Conservation (phyloP, 257 asterid genomes). For the Fraxinus anomala region DNA sequence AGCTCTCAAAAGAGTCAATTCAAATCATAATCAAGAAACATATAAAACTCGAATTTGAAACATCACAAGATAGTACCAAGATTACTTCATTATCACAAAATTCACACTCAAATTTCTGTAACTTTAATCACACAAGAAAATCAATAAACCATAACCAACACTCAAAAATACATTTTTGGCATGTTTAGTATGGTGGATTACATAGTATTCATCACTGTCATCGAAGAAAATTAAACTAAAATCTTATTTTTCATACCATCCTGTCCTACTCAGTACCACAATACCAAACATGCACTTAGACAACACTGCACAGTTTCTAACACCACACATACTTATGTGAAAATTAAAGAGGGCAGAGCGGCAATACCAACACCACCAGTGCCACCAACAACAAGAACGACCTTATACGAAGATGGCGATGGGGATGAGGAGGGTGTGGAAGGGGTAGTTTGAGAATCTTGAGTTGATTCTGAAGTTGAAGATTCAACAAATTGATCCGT, state of each 20-base stretch:
- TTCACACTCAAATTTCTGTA: neutral
- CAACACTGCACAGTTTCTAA: too few relatives aligned
- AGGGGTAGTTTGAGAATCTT: constrained; percentile 28
- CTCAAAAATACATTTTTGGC: neutral
- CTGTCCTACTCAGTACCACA: too few relatives aligned
- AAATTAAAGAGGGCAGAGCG: neutral
- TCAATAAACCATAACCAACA: neutral
- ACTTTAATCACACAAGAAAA: neutral
- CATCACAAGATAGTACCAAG: neutral
- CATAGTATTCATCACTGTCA: neutral
- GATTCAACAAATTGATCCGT: constrained; percentile 36
- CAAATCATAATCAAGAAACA: neutral
- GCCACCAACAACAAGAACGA: constrained; percentile 91
- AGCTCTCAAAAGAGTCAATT: neutral
- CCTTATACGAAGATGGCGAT: constrained; percentile 54
- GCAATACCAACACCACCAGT: constrained; percentile 93
- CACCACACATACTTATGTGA: neutral
- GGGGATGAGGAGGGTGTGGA: neutral
- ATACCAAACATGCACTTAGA: neutral
- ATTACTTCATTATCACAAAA: neutral
- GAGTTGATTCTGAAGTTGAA: constrained; percentile 29
- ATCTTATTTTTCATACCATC: too few relatives aligned
- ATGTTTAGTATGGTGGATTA: neutral
- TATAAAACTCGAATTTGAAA: neutral
- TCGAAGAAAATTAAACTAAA: too few relatives aligned